Evolutionary conservation across 225 moss, liverwort and hornwort genomes (phyloP).

Genomic region (Straminergon stramineum): DNA sequence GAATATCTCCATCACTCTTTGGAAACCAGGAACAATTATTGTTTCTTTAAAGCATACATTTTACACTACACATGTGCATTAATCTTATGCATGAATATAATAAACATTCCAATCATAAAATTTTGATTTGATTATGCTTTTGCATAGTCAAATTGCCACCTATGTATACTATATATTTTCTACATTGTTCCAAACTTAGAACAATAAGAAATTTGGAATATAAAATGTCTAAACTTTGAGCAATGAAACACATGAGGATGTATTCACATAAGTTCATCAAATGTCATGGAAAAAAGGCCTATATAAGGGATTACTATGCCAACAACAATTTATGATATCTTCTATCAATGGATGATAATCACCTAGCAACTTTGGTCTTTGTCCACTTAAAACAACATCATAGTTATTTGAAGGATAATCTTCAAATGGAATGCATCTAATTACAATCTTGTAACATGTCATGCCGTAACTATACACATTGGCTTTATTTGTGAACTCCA

Average conservation of each 20-base stretch:
- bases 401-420: not conserved
- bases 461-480: not conserved
- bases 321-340: not conserved
- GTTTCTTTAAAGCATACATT: not conserved
- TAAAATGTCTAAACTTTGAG: not conserved
- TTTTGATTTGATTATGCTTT: not conserved
- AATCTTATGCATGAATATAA: too few species aligned
- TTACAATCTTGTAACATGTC: not conserved
- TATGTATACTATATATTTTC: not conserved
- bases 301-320: not conserved
- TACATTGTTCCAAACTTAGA: not conserved
- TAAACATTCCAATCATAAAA: not conserved
- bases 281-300: not conserved
- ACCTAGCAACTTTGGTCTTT: not conserved
- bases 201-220: not conserved
- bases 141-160: rapidly evolving
- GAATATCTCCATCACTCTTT: not conserved
- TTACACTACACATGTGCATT: not conserved
- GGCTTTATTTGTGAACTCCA: not conserved
- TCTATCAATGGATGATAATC: not conserved
- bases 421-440: not conserved
- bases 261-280: not conserved
- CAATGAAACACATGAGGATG: rapidly evolving
- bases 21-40: not conserved
- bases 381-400: not conserved